Percentiles rank a stretch among this genome's conserved stretches.
These are phyloP conservation scores for Cladophialophora carrionii DNA, from an alignment of 2,329 filamentous ascomycete species.

Conservation along the genomic window DNA sequence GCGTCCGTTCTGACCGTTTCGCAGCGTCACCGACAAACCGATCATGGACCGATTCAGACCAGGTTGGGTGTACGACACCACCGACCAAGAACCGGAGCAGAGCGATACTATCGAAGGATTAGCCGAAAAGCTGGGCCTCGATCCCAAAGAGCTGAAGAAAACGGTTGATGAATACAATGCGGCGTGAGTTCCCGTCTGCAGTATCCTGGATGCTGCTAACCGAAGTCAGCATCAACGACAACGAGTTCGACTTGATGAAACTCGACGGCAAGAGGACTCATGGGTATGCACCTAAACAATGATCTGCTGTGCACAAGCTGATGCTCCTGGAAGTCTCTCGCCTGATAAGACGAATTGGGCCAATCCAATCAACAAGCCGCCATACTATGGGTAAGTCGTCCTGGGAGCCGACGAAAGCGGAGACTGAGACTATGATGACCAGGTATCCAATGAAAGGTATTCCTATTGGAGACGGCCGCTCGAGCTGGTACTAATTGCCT, in stretches of 20 bases:
- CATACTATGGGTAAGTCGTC: conserved; percentile 44
- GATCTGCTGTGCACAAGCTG: background rate
- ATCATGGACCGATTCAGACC: conserved; percentile 51
- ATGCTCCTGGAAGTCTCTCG: conserved; percentile 37
- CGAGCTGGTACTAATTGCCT: conserved; percentile 2
- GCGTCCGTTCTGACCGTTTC: background rate
- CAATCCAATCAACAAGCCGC: conserved; percentile 45
- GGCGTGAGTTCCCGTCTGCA: conserved; percentile 32
- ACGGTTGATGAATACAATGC: conserved; percentile 48
- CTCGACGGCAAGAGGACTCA: conserved; percentile 45
- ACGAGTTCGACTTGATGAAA: conserved; percentile 49
- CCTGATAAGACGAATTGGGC: conserved; percentile 48
- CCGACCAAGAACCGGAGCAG: conserved; percentile 48
- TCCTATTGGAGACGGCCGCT: too few species aligned
- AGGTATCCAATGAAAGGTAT: conserved; percentile 39
- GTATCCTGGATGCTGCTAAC: background rate
- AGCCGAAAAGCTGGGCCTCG: conserved; percentile 46
- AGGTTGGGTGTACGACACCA: conserved; percentile 51
- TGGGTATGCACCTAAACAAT: conserved; percentile 26
- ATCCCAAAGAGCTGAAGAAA: conserved; percentile 45
- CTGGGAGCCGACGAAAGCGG: background rate
- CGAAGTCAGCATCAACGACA: conserved; percentile 41
- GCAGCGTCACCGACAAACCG: conserved; percentile 44
- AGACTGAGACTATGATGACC: background rate
- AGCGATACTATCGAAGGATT: conserved; percentile 48